A percentile compares a stretch with the other conserved stretches of the same genome.
Evolutionary conservation across 1,284 basidiomycete genomes (phyloP).

Genomic region (Anthracocystis panici-leucophaei): DNA sequence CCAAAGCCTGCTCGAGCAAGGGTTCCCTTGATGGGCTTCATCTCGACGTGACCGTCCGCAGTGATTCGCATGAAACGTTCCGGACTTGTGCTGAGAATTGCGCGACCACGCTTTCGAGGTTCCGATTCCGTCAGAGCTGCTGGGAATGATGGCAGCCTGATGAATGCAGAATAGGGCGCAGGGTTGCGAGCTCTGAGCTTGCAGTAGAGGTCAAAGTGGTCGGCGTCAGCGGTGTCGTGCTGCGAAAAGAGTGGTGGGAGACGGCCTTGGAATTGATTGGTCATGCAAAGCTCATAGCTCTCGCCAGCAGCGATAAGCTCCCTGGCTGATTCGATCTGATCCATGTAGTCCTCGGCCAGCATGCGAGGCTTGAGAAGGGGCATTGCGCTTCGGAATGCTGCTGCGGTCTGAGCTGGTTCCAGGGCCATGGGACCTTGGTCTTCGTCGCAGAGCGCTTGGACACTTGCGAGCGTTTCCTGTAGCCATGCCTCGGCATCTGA

Average conservation of each 20-base stretch:
- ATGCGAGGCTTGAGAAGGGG: conserved; percentile 25
- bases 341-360: conserved; percentile 75
- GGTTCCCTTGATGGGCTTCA: conserved; percentile 95
- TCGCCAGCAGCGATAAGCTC: conserved; percentile 85
- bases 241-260: conserved; percentile 39
- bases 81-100: conserved; percentile 80
- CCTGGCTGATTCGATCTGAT: conserved; percentile 80
- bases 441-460: conserved; percentile 1
- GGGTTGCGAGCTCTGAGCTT: conserved; percentile 78
- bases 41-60: conserved; percentile 78
- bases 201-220: conserved; percentile 62
- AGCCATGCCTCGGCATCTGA: conserved; percentile 34
- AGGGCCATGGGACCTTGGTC: neutral
- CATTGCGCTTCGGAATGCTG: conserved; percentile 45
- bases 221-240: conserved; percentile 18
- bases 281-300: conserved; percentile 96
- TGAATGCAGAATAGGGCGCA: conserved; percentile 88
- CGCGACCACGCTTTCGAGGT: conserved; percentile 72
- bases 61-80: conserved; percentile 92
- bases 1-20: conserved; percentile 63
- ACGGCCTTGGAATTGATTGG: conserved; percentile 75
- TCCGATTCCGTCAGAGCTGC: neutral
- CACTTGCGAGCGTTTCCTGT: conserved; percentile 12
- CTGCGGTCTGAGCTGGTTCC: conserved; percentile 16
- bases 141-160: conserved; percentile 77